These are phyloP conservation scores for Parastagonospora nodorum DNA, from an alignment of 2,329 filamentous ascomycete genomes.

Conservation along the genomic window DNA sequence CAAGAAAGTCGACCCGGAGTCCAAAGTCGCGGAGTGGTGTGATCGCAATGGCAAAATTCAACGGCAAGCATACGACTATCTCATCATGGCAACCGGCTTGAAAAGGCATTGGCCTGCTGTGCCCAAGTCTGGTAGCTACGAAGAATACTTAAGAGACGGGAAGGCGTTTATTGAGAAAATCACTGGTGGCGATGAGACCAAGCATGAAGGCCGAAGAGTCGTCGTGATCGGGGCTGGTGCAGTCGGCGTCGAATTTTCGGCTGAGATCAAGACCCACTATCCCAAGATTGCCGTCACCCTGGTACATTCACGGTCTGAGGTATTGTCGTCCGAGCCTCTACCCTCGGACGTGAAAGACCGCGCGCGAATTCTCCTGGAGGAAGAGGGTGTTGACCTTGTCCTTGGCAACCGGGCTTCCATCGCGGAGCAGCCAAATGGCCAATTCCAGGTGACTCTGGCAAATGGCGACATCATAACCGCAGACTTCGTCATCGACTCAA, in stretches of 20 bases:
- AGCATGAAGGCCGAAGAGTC: constrained; percentile 54
- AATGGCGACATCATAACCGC: constrained; percentile 58
- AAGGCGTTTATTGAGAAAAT: constrained; percentile 61
- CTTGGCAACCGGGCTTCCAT: constrained; percentile 63
- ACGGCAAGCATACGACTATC: constrained; percentile 68
- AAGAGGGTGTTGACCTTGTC: constrained; percentile 68
- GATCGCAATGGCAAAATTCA: constrained; percentile 55
- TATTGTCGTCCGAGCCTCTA: constrained; percentile 75
- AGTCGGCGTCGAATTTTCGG: constrained; percentile 81
- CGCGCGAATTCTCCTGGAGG: constrained; percentile 62
- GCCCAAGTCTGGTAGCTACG: constrained; percentile 66
- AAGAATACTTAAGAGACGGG: constrained; percentile 67
- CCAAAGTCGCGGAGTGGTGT: constrained; percentile 64
- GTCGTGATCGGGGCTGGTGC: constrained; percentile 79
- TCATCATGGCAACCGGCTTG: constrained; percentile 74
- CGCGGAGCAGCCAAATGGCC: constrained; percentile 29
- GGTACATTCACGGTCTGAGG: constrained; percentile 71
- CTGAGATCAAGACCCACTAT: constrained; percentile 72
- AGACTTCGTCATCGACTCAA: constrained; percentile 71
- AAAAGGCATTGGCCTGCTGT: constrained; percentile 74
- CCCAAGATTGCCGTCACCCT: constrained; percentile 71
- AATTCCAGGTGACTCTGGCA: constrained; percentile 51
- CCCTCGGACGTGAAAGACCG: constrained; percentile 71
- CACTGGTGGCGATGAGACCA: constrained; percentile 33
- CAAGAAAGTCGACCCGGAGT: constrained; percentile 61